A percentile compares a stretch with the other conserved stretches of the same genome.
Evolutionary conservation across 441 rosid genomes (phyloP).

Genomic region (Biscutella laevigata): DNA sequence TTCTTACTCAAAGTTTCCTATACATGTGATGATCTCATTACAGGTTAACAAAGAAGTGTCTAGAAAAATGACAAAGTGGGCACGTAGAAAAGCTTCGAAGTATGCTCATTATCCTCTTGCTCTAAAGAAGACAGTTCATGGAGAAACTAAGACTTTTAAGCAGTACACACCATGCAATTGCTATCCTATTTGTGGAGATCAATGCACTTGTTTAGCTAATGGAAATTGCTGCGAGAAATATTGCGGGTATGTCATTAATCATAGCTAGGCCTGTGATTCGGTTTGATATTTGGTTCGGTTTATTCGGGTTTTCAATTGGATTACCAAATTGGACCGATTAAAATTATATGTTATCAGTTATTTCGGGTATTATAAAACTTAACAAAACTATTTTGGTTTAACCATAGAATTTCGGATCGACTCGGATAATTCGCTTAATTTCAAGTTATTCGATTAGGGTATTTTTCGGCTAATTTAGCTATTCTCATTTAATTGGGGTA

Average conservation of each 20-base stretch:
- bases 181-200: constrained; percentile 67
- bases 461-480: no score
- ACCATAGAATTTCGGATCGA: no score
- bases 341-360: no score
- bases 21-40: neutral
- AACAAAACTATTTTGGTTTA: no score
- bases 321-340: no score
- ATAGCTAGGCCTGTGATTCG: no score
- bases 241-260: constrained; percentile 84
- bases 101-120: constrained; percentile 68
- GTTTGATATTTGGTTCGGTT: no score
- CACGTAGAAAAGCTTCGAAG: constrained; percentile 56
- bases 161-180: constrained; percentile 89
- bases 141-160: constrained; percentile 47
- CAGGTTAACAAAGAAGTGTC: constrained; percentile 57
- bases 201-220: constrained; percentile 57
- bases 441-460: no score
- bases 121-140: constrained; percentile 59
- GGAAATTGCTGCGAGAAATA: constrained; percentile 91
- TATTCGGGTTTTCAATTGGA: no score
- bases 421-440: no score
- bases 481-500: no score
- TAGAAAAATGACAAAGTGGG: constrained; percentile 34
- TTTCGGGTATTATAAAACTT: no score
- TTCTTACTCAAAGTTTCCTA: neutral